phyloP scores from a whole-genome alignment of 2,329 filamentous ascomycete genomes.

The Lecanicillium sp. region DNA sequence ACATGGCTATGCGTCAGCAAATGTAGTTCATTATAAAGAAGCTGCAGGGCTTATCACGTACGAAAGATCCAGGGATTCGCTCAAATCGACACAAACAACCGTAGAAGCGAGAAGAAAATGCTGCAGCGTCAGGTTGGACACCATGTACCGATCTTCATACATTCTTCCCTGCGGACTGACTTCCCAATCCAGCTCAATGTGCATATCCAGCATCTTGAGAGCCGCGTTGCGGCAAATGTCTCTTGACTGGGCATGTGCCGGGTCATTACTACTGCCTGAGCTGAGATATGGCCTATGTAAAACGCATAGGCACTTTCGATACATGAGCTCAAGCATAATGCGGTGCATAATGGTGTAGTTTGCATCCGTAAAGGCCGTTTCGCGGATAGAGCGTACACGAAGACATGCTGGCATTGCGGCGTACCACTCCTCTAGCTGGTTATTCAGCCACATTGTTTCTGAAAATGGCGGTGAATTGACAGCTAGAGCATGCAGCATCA shows the following conservation, averaged over 20 bases:
- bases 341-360: constrained; percentile 39
- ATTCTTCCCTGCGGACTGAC: constrained; percentile 40
- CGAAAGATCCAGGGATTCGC: constrained; percentile 29
- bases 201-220: constrained; percentile 34
- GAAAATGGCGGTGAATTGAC: constrained; percentile 27
- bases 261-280: constrained; percentile 18
- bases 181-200: constrained; percentile 38
- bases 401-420: constrained; percentile 29
- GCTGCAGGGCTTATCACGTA: constrained; percentile 15
- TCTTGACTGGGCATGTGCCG: constrained; percentile 29
- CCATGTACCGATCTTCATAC: constrained; percentile 43
- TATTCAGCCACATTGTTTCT: constrained; percentile 26
- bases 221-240: constrained; percentile 34
- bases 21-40: no score
- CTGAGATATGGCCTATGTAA: constrained; percentile 40
- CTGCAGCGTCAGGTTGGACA: constrained; percentile 43
- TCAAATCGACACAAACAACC: constrained; percentile 46
- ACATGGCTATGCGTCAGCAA: no score
- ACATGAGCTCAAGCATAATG: constrained; percentile 39
- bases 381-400: constrained; percentile 31
- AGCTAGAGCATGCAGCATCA: constrained; percentile 32
- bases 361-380: constrained; percentile 33
- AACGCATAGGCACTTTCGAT: constrained; percentile 39
- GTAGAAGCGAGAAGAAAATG: constrained; percentile 53
- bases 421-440: constrained; percentile 28